Conservation (phyloP, 2,329 filamentous ascomycete genomes). For the Septoria linicola region DNA sequence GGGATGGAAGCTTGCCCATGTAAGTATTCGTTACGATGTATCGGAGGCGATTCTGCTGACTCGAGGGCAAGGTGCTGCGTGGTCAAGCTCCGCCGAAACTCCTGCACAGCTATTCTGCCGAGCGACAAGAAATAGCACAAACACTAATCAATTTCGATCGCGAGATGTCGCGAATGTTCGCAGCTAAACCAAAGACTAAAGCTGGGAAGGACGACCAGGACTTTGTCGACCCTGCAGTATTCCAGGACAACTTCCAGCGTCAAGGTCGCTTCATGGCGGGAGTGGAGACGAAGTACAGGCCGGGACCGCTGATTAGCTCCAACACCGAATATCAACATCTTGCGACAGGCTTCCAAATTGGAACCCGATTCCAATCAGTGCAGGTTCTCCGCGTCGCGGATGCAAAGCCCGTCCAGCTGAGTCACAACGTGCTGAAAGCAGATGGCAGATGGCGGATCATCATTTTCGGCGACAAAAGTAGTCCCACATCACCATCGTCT, state of each 20-base stretch:
- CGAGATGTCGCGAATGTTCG: conserved; percentile 50
- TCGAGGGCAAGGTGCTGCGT: conserved; percentile 41
- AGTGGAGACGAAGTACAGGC: conserved; percentile 33
- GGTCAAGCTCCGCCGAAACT: conserved; percentile 35
- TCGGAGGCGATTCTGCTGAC: background rate
- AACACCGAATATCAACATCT: conserved; percentile 32
- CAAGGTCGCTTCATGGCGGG: conserved; percentile 39
- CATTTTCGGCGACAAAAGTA: conserved; percentile 31
- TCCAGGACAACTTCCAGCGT: conserved; percentile 35
- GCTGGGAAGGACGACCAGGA: conserved; percentile 28
- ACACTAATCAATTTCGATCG: conserved; percentile 61
- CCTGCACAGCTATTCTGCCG: conserved; percentile 54
- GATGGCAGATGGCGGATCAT: conserved; percentile 39
- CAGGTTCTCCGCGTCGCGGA: conserved; percentile 37
- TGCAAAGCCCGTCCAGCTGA: conserved; percentile 38
- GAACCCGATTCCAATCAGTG: conserved; percentile 36
- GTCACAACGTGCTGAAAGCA: conserved; percentile 36
- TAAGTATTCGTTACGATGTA: background rate
- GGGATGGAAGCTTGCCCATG: conserved; percentile 54
- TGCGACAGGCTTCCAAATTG: conserved; percentile 35
- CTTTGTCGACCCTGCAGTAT: conserved; percentile 37
- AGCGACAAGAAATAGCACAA: conserved; percentile 60
- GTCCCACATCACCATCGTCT: conserved; percentile 24
- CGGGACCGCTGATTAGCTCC: conserved; percentile 29
- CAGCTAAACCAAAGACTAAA: conserved; percentile 38